A percentile compares a stretch with the other conserved stretches of the same genome.
Evolutionary conservation across 2,329 filamentous ascomycete species (phyloP).

Genomic region (Thielaviopsis euricoi): DNA sequence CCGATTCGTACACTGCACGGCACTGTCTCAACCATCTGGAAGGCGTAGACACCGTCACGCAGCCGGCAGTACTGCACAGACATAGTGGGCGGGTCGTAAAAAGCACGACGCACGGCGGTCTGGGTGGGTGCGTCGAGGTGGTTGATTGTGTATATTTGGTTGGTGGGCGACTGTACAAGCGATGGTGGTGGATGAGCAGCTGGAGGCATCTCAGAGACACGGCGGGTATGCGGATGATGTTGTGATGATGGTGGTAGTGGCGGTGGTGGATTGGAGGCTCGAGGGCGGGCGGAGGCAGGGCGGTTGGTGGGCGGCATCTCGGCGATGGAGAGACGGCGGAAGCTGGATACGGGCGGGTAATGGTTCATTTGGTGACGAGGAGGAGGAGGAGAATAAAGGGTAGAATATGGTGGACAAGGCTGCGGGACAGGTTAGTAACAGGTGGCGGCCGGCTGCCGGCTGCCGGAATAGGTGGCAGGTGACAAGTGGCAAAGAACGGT

Average conservation of each 20-base stretch:
- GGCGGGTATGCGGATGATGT: constrained; percentile 14
- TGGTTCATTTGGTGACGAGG: neutral
- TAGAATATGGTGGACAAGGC: neutral
- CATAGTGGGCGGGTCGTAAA: constrained; percentile 32
- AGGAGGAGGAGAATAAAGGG: neutral
- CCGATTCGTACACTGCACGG: constrained; percentile 35
- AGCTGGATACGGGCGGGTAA: neutral
- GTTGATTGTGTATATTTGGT: constrained; percentile 25
- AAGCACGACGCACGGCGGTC: constrained; percentile 26
- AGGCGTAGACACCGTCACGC: constrained; percentile 33
- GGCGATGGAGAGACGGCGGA: neutral
- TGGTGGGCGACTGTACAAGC: constrained; percentile 23
- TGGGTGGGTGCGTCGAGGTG: constrained; percentile 22
- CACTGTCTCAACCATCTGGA: constrained; percentile 38
- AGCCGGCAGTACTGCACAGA: constrained; percentile 32
- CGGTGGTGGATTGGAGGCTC: neutral
- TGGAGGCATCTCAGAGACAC: neutral
- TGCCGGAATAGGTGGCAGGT: neutral
- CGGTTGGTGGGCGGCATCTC: neutral
- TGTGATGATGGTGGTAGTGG: neutral
- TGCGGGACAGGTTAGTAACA: neutral
- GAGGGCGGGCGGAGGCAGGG: neutral
- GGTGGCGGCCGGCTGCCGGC: neutral
- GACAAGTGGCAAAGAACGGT: neutral
- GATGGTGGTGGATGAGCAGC: constrained; percentile 9